These are phyloP conservation scores for Hansenula lynferdii DNA, from an alignment of 1,139 yeast genomes.

Conservation along the genomic window DNA sequence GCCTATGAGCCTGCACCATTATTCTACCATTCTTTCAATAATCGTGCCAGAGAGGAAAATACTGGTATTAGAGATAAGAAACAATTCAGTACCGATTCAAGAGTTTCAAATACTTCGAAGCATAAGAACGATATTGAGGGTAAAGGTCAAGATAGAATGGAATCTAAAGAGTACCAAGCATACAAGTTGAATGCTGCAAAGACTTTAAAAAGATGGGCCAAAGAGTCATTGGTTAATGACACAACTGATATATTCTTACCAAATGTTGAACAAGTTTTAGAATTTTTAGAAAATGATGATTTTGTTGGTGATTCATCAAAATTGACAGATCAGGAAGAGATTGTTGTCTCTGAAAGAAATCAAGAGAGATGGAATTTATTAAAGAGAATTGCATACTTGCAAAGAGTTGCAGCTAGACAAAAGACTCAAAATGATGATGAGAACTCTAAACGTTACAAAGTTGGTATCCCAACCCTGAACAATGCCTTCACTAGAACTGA, in stretches of 20 bases:
- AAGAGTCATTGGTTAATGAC: conserved; percentile 36
- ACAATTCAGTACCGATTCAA: conserved; percentile 71
- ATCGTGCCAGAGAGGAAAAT: conserved; percentile 86
- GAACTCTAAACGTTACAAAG: conserved; percentile 16
- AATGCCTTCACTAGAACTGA: conserved; percentile 17
- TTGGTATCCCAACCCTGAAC: conserved; percentile 12
- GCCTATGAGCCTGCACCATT: conserved; percentile 14
- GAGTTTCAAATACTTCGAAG: conserved; percentile 61
- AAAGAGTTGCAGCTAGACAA: conserved; percentile 29
- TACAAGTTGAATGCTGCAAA: conserved; percentile 51
- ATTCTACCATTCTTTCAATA: conserved; percentile 69
- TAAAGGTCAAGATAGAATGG: conserved; percentile 61
- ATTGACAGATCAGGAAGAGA: conserved; percentile 38
- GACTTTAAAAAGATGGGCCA: conserved; percentile 52
- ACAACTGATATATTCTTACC: conserved; percentile 48
- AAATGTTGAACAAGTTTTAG: conserved; percentile 47
- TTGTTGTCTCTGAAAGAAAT: conserved; percentile 40
- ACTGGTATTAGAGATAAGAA: conserved; percentile 81
- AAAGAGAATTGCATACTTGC: conserved; percentile 65
- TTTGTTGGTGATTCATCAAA: conserved; percentile 24
- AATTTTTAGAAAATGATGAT: conserved; percentile 46
- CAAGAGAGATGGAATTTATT: conserved; percentile 63
- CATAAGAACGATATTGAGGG: conserved; percentile 78
- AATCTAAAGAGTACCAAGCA: conserved; percentile 32
- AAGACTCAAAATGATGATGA: conserved; percentile 22